These are phyloP conservation scores for Geoglossum cookeanum DNA, from an alignment of 2,329 filamentous ascomycete species.

Conservation along the genomic window DNA sequence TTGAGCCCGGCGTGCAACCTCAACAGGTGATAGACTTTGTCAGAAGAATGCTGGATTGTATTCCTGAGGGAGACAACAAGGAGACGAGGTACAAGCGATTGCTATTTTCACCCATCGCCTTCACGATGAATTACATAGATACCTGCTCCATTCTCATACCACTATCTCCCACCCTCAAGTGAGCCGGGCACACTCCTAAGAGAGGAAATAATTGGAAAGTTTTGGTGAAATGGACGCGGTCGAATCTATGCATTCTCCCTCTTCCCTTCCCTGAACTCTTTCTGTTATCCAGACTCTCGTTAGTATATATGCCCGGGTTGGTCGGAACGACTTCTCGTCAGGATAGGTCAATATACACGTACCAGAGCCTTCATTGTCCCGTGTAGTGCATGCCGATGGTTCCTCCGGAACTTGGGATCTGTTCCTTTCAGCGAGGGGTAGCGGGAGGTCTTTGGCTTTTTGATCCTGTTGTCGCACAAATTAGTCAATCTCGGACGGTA, in stretches of 20 bases:
- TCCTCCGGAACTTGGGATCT: constrained; percentile 99
- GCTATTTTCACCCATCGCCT: neutral
- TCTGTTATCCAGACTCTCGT: constrained; percentile 34
- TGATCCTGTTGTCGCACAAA: constrained; percentile 49
- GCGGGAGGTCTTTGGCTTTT: constrained; percentile 98
- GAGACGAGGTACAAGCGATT: neutral
- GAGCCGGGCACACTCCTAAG: constrained; percentile 5
- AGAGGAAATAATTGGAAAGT: constrained; percentile 5
- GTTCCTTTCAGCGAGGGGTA: constrained; percentile 98
- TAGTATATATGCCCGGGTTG: neutral
- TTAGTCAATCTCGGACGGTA: neutral
- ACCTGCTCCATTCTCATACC: neutral
- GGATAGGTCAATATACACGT: constrained; percentile 24
- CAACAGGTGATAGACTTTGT: neutral
- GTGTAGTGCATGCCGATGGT: constrained; percentile 99
- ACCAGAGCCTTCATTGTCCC: constrained; percentile 97
- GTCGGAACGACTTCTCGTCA: neutral
- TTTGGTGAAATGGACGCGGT: constrained; percentile 7
- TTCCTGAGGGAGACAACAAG: neutral
- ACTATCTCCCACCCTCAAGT: neutral
- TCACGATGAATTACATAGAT: neutral
- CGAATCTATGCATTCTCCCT: constrained; percentile 52
- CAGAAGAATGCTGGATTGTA: neutral
- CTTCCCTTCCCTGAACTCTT: constrained; percentile 96
- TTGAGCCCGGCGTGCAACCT: neutral